phyloP scores from a whole-genome alignment of 2,329 filamentous ascomycete species.

The Orbilia quercus region DNA sequence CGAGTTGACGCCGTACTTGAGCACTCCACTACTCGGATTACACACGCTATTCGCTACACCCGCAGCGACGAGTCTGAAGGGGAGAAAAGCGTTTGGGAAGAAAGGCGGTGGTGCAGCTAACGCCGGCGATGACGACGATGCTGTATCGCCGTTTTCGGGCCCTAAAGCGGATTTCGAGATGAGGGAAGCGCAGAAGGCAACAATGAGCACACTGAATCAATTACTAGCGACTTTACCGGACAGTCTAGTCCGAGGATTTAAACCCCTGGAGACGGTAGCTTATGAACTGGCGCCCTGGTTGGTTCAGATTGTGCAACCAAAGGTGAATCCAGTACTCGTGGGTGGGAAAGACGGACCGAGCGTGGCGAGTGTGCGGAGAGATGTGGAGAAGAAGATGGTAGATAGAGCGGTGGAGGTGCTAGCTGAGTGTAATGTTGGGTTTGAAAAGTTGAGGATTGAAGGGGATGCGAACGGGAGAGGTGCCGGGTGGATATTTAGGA shows the following conservation, averaged over 20 bases:
- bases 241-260: conserved; percentile 55
- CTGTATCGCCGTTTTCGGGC: conserved; percentile 79
- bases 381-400: conserved; percentile 84
- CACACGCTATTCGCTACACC: conserved; percentile 79
- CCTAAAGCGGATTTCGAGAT: conserved; percentile 84
- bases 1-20: conserved; percentile 88
- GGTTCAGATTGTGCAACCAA: conserved; percentile 83
- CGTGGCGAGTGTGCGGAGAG: conserved; percentile 88
- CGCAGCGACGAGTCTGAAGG: conserved; percentile 64
- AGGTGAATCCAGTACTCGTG: conserved; percentile 90
- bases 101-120: conserved; percentile 63
- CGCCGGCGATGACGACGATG: conserved; percentile 65
- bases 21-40: conserved; percentile 86
- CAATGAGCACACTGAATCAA: conserved; percentile 76
- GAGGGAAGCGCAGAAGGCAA: conserved; percentile 81
- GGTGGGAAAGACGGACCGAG: conserved; percentile 82
- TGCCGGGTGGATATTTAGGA: conserved; percentile 84
- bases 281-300: conserved; percentile 84
- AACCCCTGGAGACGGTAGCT: conserved; percentile 42
- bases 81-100: conserved; percentile 62
- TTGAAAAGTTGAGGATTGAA: conserved; percentile 84
- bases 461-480: conserved; percentile 64
- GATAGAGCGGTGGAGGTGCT: conserved; percentile 82
- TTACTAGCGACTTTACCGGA: conserved; percentile 78
- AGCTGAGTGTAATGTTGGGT: conserved; percentile 80